Percentiles rank a stretch among this genome's conserved stretches.
These are phyloP conservation scores for Tuber indicum DNA, from an alignment of 495 filamentous ascomycete genomes.

Conservation along the genomic window DNA sequence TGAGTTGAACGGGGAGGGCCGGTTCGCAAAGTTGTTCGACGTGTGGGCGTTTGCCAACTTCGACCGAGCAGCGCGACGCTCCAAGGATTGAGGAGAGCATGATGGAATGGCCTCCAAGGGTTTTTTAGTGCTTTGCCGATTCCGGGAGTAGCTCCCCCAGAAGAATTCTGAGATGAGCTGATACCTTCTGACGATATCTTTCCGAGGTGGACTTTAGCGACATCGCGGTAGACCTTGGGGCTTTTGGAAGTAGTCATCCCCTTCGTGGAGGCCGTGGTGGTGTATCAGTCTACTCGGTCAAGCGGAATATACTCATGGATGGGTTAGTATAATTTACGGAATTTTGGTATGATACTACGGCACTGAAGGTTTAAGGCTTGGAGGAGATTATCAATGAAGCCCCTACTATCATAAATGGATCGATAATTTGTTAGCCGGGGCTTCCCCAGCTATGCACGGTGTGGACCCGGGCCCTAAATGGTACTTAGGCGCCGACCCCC, in stretches of 20 bases:
- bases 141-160: background rate
- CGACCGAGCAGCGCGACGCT: background rate
- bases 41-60: background rate
- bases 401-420: background rate
- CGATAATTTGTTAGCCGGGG: background rate
- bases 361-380: background rate
- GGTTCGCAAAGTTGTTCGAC: background rate
- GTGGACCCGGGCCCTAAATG: background rate
- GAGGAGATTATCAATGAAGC: background rate
- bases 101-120: background rate
- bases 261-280: background rate
- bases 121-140: background rate
- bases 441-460: background rate
- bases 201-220: background rate
- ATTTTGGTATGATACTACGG: background rate
- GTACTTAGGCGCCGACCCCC: background rate
- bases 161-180: background rate
- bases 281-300: background rate
- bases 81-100: background rate
- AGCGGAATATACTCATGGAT: background rate
- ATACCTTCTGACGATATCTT: background rate
- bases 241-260: background rate
- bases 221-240: background rate
- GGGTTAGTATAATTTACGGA: background rate
- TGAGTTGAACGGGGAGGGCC: background rate